Conservation (phyloP, 192 early-diverging fungal species). For the Pilaira anomala region DNA sequence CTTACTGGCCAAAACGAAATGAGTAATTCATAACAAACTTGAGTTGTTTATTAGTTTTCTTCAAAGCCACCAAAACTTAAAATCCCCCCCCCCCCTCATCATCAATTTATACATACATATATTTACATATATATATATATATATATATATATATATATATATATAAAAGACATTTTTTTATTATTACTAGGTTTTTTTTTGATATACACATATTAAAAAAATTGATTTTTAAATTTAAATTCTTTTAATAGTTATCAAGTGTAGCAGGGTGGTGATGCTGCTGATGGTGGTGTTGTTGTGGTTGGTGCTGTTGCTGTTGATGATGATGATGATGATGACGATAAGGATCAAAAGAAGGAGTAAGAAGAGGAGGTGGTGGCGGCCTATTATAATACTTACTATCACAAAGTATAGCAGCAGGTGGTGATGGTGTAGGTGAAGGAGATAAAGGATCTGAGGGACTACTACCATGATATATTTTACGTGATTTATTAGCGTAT, state of each 20-base stretch:
- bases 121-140: too few species aligned
- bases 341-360: neutral
- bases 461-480: neutral
- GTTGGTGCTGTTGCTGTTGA: neutral
- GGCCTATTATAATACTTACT: neutral
- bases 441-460: slow-evolving; percentile 1
- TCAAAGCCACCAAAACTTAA: too few species aligned
- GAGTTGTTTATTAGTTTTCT: too few species aligned
- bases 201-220: too few species aligned
- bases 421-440: slow-evolving; percentile 14
- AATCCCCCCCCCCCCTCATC: too few species aligned
- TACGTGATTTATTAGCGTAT: neutral
- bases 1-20: too few species aligned
- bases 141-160: slow-evolving; percentile 3
- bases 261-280: neutral
- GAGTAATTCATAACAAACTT: too few species aligned
- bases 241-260: slow-evolving; percentile 8
- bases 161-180: too few species aligned
- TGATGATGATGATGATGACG: neutral
- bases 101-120: too few species aligned
- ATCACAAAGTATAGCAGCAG: neutral
- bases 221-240: too few species aligned
- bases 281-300: neutral
- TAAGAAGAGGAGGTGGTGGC: too few species aligned
- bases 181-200: slow-evolving; percentile 10